Conservation (phyloP, 805 yeast genomes). For the Myxozyma neglecta region DNA sequence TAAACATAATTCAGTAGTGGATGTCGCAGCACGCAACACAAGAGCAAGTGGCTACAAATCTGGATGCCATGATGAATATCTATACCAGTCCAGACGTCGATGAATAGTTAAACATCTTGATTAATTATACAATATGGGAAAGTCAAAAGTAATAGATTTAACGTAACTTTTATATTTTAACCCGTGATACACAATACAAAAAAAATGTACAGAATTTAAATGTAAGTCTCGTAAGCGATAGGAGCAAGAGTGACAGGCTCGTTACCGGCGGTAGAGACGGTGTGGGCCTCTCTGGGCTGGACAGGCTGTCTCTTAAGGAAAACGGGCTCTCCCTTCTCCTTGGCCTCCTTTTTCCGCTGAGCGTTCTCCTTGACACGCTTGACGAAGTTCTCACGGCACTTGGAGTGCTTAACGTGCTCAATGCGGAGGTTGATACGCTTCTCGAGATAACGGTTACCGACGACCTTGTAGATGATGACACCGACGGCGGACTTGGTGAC, state of each 20-base stretch:
- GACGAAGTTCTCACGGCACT: slow-evolving; percentile 98
- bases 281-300: slow-evolving; percentile 91
- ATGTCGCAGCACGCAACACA: too few relatives aligned
- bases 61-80: too few relatives aligned
- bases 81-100: too few relatives aligned
- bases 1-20: too few relatives aligned
- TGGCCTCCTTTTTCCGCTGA: slow-evolving; percentile 89
- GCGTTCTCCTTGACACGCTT: slow-evolving; percentile 98
- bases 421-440: slow-evolving; percentile 98
- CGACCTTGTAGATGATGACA: slow-evolving; percentile 97
- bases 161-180: slow-evolving; percentile 8
- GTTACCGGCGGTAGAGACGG: slow-evolving; percentile 77
- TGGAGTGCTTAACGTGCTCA: slow-evolving; percentile 99
- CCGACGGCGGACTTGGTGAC: slow-evolving; percentile 98
- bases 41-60: too few relatives aligned
- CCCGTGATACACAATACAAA: slow-evolving; percentile 7
- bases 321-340: slow-evolving; percentile 87
- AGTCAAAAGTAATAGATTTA: neutral
- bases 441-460: slow-evolving; percentile 98
- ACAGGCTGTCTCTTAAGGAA: slow-evolving; percentile 98
- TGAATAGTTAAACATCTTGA: neutral
- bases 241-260: slow-evolving; percentile 97
- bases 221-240: slow-evolving; percentile 99
- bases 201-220: slow-evolving; percentile 49
- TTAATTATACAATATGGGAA: neutral